Conservation (phyloP, 202 grass and related monocot species). For the Setaria italica region DNA sequence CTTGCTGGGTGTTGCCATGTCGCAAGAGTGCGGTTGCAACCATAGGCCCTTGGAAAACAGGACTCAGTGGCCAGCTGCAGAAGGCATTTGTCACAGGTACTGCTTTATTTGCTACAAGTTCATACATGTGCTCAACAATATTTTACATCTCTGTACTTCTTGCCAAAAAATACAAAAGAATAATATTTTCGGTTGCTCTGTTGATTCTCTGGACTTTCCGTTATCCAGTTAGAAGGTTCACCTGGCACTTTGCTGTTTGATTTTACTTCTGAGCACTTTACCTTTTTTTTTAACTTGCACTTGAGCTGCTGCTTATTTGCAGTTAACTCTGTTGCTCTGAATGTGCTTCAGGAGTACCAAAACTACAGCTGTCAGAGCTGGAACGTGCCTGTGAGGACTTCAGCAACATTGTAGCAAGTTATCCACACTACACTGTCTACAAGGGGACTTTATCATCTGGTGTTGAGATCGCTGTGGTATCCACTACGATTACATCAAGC, state of each 20-base stretch:
- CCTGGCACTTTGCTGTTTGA: not conserved
- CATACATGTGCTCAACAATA: not conserved
- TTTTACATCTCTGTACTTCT: not conserved
- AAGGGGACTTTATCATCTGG: slow-evolving; percentile 85
- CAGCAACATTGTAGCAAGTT: slow-evolving; percentile 67
- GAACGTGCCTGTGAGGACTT: slow-evolving; percentile 80
- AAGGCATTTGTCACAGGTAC: slow-evolving; percentile 85
- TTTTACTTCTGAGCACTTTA: not conserved
- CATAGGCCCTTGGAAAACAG: slow-evolving; percentile 82
- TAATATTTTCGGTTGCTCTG: not conserved
- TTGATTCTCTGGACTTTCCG: not conserved
- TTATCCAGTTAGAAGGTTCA: not conserved
- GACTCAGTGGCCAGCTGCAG: slow-evolving; percentile 87
- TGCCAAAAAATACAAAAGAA: not conserved
- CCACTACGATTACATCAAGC: slow-evolving; percentile 55
- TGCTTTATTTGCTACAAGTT: not conserved
- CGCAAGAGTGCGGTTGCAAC: slow-evolving; percentile 46
- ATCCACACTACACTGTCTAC: slow-evolving; percentile 68
- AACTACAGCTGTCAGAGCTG: slow-evolving; percentile 63
- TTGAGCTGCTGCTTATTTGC: not conserved
- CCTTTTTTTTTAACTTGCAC: not conserved
- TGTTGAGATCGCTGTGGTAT: slow-evolving; percentile 77
- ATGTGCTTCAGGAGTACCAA: slow-evolving; percentile 68
- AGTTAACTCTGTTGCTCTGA: not conserved
- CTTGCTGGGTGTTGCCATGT: slow-evolving; percentile 52